Percentiles rank a stretch among this genome's conserved stretches.
Conservation (phyloP, 2,329 filamentous ascomycete genomes). For the Xylariomycetidae sp. region DNA sequence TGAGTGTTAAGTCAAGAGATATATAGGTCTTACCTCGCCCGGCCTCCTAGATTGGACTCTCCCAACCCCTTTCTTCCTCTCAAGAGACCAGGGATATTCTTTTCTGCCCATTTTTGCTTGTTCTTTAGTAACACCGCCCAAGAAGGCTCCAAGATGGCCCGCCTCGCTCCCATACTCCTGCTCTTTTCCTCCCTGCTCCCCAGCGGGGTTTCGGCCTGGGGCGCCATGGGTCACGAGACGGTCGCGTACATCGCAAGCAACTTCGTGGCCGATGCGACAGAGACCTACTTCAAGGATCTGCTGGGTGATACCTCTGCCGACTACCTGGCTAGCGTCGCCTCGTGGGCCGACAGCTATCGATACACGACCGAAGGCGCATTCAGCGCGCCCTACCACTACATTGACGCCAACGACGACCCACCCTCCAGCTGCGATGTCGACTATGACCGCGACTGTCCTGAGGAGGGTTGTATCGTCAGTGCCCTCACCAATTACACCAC, state of each 20-base stretch:
- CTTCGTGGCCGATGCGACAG: constrained; percentile 39
- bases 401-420: constrained; percentile 61
- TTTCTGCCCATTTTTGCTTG: too few relatives aligned
- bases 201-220: constrained; percentile 31
- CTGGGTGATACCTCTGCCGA: constrained; percentile 39
- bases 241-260: constrained; percentile 49
- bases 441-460: constrained; percentile 57
- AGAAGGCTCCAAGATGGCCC: constrained; percentile 18
- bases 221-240: constrained; percentile 45
- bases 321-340: constrained; percentile 44
- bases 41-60: too few relatives aligned
- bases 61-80: too few relatives aligned
- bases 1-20: too few relatives aligned
- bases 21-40: too few relatives aligned
- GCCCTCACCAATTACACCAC: constrained; percentile 39
- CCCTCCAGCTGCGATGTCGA: constrained; percentile 54
- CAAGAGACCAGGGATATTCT: too few relatives aligned
- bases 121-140: not conserved
- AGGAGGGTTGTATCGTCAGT: constrained; percentile 56
- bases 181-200: constrained; percentile 17
- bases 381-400: constrained; percentile 45
- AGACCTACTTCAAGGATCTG: constrained; percentile 36
- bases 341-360: constrained; percentile 46
- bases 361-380: constrained; percentile 42
- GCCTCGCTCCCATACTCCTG: constrained; percentile 14